A percentile compares a stretch with the other conserved stretches of the same genome.
Evolutionary conservation across 2,329 filamentous ascomycete genomes (phyloP).

Genomic region (Grosmannia serpens): DNA sequence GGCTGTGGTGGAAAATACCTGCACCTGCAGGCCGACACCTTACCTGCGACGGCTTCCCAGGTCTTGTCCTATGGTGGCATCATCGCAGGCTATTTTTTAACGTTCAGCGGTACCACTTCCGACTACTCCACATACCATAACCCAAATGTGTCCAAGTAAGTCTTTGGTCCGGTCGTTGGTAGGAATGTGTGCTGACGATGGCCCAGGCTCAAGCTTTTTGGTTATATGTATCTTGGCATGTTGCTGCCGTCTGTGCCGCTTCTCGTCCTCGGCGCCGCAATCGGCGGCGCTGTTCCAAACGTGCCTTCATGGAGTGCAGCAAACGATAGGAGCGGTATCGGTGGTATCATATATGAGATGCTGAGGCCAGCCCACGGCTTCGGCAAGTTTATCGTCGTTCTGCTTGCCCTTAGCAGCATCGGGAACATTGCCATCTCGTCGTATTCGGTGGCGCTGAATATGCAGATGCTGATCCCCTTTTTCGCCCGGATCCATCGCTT

Average conservation of each 20-base stretch:
- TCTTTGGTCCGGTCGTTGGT: neutral
- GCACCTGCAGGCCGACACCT: conserved; percentile 29
- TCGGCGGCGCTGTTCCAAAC: conserved; percentile 36
- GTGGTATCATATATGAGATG: conserved; percentile 36
- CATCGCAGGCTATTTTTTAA: conserved; percentile 41
- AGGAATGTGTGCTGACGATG: conserved; percentile 8
- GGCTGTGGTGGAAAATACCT: conserved; percentile 41
- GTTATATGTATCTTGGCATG: conserved; percentile 41
- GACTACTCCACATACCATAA: conserved; percentile 47
- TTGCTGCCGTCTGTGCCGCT: conserved; percentile 36
- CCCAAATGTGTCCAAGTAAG: conserved; percentile 29
- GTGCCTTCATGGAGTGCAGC: conserved; percentile 28
- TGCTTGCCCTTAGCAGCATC: conserved; percentile 31
- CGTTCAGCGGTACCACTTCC: conserved; percentile 42
- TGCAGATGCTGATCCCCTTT: conserved; percentile 46
- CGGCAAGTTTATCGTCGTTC: conserved; percentile 33
- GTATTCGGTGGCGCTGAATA: conserved; percentile 25
- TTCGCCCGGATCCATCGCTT: conserved; percentile 44
- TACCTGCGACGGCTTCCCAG: conserved; percentile 23
- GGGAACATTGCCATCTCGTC: conserved; percentile 31
- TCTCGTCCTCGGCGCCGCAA: conserved; percentile 36
- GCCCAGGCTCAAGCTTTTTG: conserved; percentile 26
- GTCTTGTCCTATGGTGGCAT: conserved; percentile 34
- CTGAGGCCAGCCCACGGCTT: conserved; percentile 32
- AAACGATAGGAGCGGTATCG: conserved; percentile 29